Evolutionary conservation across 2,329 filamentous ascomycete genomes (phyloP).

Genomic region (Zymoseptoria pseudotritici): DNA sequence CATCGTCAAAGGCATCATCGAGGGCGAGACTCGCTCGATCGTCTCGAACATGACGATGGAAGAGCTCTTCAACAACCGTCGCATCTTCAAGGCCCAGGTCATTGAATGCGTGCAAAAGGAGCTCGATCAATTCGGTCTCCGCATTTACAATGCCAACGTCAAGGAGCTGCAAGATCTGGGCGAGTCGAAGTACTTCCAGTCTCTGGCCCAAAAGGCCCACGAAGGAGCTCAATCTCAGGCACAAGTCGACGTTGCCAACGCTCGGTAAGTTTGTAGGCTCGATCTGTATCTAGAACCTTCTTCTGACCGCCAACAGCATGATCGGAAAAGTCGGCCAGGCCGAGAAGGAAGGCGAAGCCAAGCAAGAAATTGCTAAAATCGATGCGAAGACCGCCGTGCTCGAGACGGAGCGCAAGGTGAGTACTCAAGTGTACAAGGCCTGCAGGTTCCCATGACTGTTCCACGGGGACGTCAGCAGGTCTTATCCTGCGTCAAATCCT

Average conservation of each 20-base stretch:
- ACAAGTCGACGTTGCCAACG: slow-evolving; percentile 53
- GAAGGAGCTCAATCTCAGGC: slow-evolving; percentile 80
- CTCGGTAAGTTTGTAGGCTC: slow-evolving; percentile 16
- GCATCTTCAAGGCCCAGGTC: slow-evolving; percentile 41
- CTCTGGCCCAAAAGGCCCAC: slow-evolving; percentile 73
- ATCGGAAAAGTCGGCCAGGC: slow-evolving; percentile 69
- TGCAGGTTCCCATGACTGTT: too few relatives aligned
- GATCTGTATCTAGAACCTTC: background rate
- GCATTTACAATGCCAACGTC: slow-evolving; percentile 64
- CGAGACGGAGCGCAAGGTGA: slow-evolving; percentile 69
- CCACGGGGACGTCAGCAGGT: background rate
- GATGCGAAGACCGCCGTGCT: slow-evolving; percentile 76
- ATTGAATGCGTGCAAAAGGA: slow-evolving; percentile 64
- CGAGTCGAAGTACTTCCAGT: slow-evolving; percentile 75
- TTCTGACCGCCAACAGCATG: slow-evolving; percentile 29
- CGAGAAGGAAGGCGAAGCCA: slow-evolving; percentile 68
- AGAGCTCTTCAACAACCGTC: slow-evolving; percentile 66
- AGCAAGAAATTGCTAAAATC: slow-evolving; percentile 82
- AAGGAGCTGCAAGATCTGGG: slow-evolving; percentile 82
- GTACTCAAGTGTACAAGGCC: too few relatives aligned
- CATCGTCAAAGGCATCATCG: slow-evolving; percentile 84
- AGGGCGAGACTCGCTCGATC: slow-evolving; percentile 76
- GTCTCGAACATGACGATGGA: slow-evolving; percentile 90
- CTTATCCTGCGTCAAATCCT: background rate
- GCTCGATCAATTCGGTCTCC: slow-evolving; percentile 69